These are phyloP conservation scores for Pseudocercospora eumusae DNA, from an alignment of 2,329 filamentous ascomycete species.

Conservation along the genomic window DNA sequence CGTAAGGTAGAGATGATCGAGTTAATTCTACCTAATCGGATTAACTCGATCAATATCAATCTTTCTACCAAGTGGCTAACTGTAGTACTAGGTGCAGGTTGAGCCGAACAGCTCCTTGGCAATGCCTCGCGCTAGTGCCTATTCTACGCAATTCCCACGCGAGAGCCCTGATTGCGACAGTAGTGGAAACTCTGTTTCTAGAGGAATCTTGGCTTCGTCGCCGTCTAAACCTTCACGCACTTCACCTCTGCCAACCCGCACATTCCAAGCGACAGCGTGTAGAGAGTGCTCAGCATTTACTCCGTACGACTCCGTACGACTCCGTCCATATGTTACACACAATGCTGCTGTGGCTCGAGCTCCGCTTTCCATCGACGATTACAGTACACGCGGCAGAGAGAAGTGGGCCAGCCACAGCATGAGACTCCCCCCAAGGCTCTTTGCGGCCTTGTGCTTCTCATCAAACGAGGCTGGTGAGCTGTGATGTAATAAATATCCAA, in stretches of 20 bases:
- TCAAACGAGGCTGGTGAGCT: slow-evolving; percentile 8
- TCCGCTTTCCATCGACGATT: slow-evolving; percentile 16
- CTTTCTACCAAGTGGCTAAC: too few species aligned
- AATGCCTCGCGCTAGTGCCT: not conserved
- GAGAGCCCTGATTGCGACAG: slow-evolving; percentile 13
- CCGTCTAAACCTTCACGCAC: slow-evolving; percentile 16
- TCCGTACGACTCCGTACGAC: too few species aligned
- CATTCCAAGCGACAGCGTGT: not conserved
- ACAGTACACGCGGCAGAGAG: slow-evolving; percentile 7
- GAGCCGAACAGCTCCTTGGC: too few species aligned
- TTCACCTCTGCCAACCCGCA: slow-evolving; percentile 12
- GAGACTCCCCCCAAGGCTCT: not conserved
- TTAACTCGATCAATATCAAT: too few species aligned
- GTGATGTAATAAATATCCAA: not conserved
- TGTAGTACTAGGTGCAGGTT: too few species aligned
- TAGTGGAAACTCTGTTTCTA: slow-evolving; percentile 5
- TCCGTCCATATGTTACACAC: too few species aligned
- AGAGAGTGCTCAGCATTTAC: too few species aligned
- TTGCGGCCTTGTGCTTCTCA: not conserved
- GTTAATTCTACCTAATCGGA: too few species aligned
- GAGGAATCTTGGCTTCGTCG: not conserved
- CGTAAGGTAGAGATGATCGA: too few species aligned
- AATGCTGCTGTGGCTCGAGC: slow-evolving; percentile 11
- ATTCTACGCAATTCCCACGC: slow-evolving; percentile 5
- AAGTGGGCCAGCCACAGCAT: slow-evolving; percentile 11